Percentiles rank a stretch among this genome's conserved stretches.
These are phyloP conservation scores for Tuber calosporum DNA, from an alignment of 495 filamentous ascomycete genomes.

Conservation along the genomic window DNA sequence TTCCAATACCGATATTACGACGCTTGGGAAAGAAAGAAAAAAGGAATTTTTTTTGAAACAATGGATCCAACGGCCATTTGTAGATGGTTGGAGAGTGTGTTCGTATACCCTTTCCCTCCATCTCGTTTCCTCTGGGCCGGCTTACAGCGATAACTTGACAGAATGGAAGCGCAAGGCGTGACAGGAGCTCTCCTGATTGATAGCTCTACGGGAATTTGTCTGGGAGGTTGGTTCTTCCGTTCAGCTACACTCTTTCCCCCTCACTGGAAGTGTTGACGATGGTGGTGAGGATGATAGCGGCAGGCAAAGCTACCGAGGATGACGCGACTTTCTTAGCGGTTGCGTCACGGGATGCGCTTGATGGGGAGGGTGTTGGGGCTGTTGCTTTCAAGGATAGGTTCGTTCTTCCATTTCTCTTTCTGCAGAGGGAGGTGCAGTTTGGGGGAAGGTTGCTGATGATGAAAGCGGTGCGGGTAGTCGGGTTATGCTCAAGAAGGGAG, in stretches of 20 bases:
- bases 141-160: conserved; percentile 11
- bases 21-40: neutral
- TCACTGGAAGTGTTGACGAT: neutral
- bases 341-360: conserved; percentile 37
- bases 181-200: conserved; percentile 42
- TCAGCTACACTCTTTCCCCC: neutral
- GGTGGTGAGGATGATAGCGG: conserved; percentile 20
- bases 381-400: conserved; percentile 41
- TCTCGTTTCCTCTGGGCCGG: neutral
- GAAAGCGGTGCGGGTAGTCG: conserved; percentile 14
- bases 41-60: neutral
- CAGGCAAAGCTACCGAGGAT: conserved; percentile 40
- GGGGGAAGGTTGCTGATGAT: neutral
- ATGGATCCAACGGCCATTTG: conserved; percentile 41
- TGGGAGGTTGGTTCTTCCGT: conserved; percentile 32
- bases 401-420: conserved; percentile 1
- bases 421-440: neutral
- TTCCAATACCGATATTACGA: neutral
- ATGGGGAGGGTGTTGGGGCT: conserved; percentile 39
- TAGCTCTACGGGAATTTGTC: conserved; percentile 37
- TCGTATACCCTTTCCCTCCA: conserved; percentile 3
- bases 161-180: conserved; percentile 41
- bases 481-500: conserved; percentile 34
- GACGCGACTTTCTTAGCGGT: conserved; percentile 42
- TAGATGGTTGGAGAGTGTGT: conserved; percentile 40